Evolutionary conservation across 495 filamentous ascomycete genomes (phyloP), one percentile per base, ranked within the genome.

Genomic region (Apiosordaria backusii): DNA sequence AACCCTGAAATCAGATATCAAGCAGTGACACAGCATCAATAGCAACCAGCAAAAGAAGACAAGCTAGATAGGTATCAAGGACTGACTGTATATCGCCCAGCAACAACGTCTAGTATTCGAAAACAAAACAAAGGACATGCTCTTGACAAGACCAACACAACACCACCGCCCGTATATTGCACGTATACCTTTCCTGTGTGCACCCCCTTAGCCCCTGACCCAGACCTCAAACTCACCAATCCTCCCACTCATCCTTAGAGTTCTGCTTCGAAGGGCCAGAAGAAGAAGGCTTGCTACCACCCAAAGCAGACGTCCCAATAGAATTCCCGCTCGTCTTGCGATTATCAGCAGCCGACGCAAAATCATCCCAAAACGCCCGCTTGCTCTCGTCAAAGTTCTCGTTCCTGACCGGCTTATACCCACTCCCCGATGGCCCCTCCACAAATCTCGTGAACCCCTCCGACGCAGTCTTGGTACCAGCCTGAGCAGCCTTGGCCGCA

Each of bases 351-450:
- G 82, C 76, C 45, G 75, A 78, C 0, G 86, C 85, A 65, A 93
- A 85, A 23, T 87, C 85, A 78, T 98, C 96, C 96, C 95, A 99
- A 78, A 99, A 99, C 50, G 91, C 90, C 68, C 88, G 87, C 75
- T 88, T 90, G 84, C 71, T 90, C 84, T 83, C 79, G 71, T 85
- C 80, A 35, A 77, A 73, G n/a, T 67, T 69, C 35, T 58, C 53
- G 45, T 35, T 71, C 13, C 79, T 79, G 27, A 75, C 71, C 40
- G 75, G 69, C 13, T 65, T 66, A 58, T 76, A 75, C 21, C 74
- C 77, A 25, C 71, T 65, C 10, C 66, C 69, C n/a, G 77, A 69
- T 13, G 70, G 71, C 2, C 81, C 80, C 73, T 97, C 92, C 26
- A 97, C 92, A 69, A 98, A 95, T 0, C 87, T 86, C 71, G 81